A percentile compares a stretch with the other conserved stretches of the same genome.
Conservation (phyloP, 78 protist genomes). For the Isochrysis galbana region DNA sequence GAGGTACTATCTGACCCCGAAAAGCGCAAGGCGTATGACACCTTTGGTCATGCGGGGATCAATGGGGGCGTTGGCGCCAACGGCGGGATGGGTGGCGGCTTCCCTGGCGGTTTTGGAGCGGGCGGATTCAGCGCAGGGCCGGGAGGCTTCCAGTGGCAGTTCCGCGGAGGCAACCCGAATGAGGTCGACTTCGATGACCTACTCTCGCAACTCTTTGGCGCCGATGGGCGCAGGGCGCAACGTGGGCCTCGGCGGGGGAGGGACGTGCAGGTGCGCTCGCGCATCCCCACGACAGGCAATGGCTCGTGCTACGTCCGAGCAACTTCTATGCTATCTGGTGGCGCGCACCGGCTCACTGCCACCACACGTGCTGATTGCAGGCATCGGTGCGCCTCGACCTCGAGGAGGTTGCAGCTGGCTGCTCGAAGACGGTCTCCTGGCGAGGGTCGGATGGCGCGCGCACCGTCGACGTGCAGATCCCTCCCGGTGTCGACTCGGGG, state of each 20-base stretch:
- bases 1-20: constrained; percentile 56
- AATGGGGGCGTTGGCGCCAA: constrained; percentile 42
- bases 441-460: neutral
- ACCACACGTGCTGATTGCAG: too few species aligned
- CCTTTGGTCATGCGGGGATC: constrained; percentile 61
- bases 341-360: too few species aligned
- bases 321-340: too few species aligned
- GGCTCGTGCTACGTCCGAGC: too few species aligned
- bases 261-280: neutral
- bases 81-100: neutral
- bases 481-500: constrained; percentile 76
- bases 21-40: constrained; percentile 59
- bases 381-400: neutral
- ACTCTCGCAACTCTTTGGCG: neutral
- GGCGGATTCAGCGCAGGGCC: constrained; percentile 11
- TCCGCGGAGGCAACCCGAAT: neutral
- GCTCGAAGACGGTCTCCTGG: neutral
- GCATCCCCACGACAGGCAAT: too few species aligned
- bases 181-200: constrained; percentile 12
- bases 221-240: neutral
- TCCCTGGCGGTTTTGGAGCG: neutral
- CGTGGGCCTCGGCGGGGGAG: neutral
- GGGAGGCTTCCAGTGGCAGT: neutral
- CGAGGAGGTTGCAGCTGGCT: neutral
- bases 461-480: constrained; percentile 23